Evolutionary conservation across 1,139 yeast genomes (phyloP), one percentile per base, ranked within the genome.

Genomic region (Yamadazyma pseudoaaseri): DNA sequence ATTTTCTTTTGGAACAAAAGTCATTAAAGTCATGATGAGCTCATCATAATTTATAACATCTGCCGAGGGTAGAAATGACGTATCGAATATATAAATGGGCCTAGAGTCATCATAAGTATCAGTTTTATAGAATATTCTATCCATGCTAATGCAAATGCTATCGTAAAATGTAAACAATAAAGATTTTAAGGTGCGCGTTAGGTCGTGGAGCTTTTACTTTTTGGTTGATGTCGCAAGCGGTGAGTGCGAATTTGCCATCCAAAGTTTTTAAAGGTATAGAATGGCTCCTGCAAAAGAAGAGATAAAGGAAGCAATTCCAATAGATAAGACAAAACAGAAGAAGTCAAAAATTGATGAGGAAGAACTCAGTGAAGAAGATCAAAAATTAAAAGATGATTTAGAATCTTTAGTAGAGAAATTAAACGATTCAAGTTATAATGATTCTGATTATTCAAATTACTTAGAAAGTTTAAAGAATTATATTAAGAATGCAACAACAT

Each of bases 291-390:
- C 20, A 16, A 32, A 30, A 21, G 33, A 28, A 8, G 36, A 35
- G 11, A 9, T 12, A 18, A 17, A 17, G 12, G 36, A 26, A 17
- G 20, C 18, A 7, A 24, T 30, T 23, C 29, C 21, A 14, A 11
- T 11, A 16, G 29, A 20, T 12, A 27, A 31, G 21, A 25, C 29
- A 26, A 20, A 33, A 17, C 27, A 36, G 6, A 54, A 65, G 50
- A 63, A 69, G 34, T 60, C 37, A 49, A 62, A 39, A 58, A 17
- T 22, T 10, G 45, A 41, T 20, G 72, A 81, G 53, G 96, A 89
- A 56, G 97, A 90, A 55, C 71, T 92, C 41, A 83, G 90, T 27
- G 98, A 90, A 59, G 98, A 92, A 59, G 99, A 94, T 60, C 84
- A 81, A 51, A 86, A 83, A 56, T 73, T 94, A 49, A 92, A 92